Conservation (phyloP, 169 alveolate genomes). For the Babesia caballi region DNA sequence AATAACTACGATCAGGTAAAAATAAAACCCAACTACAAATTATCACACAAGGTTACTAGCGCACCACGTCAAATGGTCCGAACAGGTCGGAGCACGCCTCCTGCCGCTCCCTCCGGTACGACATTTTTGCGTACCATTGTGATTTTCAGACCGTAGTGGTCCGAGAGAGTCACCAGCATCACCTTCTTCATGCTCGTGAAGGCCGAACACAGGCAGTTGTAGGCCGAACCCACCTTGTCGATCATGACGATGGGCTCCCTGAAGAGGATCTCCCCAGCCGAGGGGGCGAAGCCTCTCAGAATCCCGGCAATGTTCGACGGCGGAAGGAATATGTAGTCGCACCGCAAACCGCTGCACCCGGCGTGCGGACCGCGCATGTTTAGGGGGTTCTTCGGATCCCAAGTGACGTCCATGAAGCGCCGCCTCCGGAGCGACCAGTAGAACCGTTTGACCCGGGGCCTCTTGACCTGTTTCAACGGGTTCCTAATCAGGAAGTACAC, state of each 20-base stretch:
- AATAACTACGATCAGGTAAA: too few relatives aligned
- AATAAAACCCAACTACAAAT: too few relatives aligned
- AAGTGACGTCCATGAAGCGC: slow-evolving; percentile 72
- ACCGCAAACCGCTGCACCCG: slow-evolving; percentile 83
- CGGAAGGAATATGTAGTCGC: slow-evolving; percentile 87
- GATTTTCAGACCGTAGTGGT: slow-evolving; percentile 84
- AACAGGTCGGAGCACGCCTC: neutral
- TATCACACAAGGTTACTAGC: too few relatives aligned
- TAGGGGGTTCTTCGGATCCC: slow-evolving; percentile 88
- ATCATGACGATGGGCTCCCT: slow-evolving; percentile 83
- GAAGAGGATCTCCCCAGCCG: slow-evolving; percentile 78
- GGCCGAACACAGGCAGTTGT: slow-evolving; percentile 52
- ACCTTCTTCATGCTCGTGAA: slow-evolving; percentile 67
- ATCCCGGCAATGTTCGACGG: slow-evolving; percentile 73
- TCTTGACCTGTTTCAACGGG: slow-evolving; percentile 11
- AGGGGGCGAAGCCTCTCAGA: slow-evolving; percentile 73
- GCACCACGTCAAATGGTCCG: slow-evolving; percentile 11
- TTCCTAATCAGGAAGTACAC: slow-evolving; percentile 12
- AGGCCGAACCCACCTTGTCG: slow-evolving; percentile 47
- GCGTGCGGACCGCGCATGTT: slow-evolving; percentile 86
- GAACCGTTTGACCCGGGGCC: slow-evolving; percentile 18
- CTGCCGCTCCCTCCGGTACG: neutral
- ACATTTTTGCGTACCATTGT: slow-evolving; percentile 50
- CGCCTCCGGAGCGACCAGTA: slow-evolving; percentile 33
- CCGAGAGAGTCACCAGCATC: slow-evolving; percentile 84